Base-by-base conservation (phyloP, 805 yeast genomes). In the Yamadazyma paraphyllophila region DNA sequence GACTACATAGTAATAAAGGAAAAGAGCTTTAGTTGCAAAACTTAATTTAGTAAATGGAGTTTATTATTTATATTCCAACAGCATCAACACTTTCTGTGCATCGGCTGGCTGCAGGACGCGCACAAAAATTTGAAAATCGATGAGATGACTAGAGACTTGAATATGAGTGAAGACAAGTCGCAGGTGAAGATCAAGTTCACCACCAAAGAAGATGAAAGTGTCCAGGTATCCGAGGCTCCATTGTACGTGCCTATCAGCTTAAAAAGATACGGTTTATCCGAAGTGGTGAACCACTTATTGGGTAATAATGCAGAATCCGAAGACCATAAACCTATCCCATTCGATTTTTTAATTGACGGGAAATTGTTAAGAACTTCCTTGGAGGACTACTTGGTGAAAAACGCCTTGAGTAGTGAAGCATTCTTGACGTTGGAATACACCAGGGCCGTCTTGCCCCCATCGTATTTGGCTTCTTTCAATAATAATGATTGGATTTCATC, bases 401-500 rank as follows among this genome's bases (percentile, higher is more conserved):
- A 88, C 52, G 98, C 91, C 7, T 71, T 91, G 33, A 88, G 96
- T 2, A 76, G 83, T 24, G 99, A 94, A 74, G 78, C 87, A 1
- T 80, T 83, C 44, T 63, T 94, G 50, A 81, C 81, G 25, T 70
- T 94, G 39, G 99, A 94, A 61, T 94, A 94, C 69, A 88, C 96
- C 10, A 78, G 96, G 54, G 90, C 97, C 1, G 85, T 90, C 32
- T 76, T 92, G 42, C 99, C 99, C 14, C 99, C 99, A n/a, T 82
- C 92, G 20, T 91, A 81, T 59, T 71, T 90, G 52, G 89, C 95
- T 2, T 83, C 96, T 37, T 94, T 85, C 66, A 80, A 82, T 59
- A 90, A 92, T 60, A 96, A 92, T 51, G 99, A 94, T 66, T 94
- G 99, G 99, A 81, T 94, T 17, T 88, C 96, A 16, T 78, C 95